Evolutionary conservation across 176 grass and related monocot species (phyloP).

Genomic region (Chloris gayana): DNA sequence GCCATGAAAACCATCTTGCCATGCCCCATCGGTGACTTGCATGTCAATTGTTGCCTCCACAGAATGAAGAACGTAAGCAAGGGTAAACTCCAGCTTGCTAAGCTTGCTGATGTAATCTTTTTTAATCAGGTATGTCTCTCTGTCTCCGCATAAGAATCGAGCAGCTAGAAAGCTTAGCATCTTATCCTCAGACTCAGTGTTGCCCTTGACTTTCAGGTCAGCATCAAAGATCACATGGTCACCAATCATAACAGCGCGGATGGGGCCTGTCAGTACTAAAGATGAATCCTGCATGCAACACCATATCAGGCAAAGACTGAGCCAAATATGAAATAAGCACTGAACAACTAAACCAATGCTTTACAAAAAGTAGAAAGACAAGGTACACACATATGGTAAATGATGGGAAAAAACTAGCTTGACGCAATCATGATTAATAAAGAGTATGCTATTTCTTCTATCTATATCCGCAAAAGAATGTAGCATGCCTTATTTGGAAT

Average conservation of each 20-base stretch:
- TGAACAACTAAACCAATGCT: conserved; percentile 2
- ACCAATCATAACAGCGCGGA: neutral
- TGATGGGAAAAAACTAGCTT: neutral
- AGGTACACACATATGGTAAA: neutral
- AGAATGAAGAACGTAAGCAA: neutral
- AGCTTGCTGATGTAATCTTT: neutral
- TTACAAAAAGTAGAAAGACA: neutral
- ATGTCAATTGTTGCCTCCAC: conserved; percentile 26
- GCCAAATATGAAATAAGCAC: conserved; percentile 11
- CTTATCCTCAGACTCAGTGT: conserved; percentile 7
- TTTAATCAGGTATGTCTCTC: conserved; percentile 3
- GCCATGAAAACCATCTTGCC: neutral
- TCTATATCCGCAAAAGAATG: neutral
- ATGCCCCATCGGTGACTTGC: neutral
- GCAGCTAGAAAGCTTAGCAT: conserved; percentile 3
- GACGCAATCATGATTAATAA: neutral
- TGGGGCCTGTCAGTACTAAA: conserved; percentile 17
- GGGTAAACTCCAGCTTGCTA: conserved; percentile 20
- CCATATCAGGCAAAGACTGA: neutral
- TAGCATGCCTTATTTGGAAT: neutral
- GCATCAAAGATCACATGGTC: neutral
- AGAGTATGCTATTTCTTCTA: neutral
- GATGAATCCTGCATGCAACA: conserved; percentile 22
- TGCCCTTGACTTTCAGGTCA: neutral
- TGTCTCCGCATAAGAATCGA: neutral